Percentiles rank a stretch among this genome's conserved stretches.
Conservation (phyloP, 805 yeast genomes). For the Tetrapisispora pingtungensis region DNA sequence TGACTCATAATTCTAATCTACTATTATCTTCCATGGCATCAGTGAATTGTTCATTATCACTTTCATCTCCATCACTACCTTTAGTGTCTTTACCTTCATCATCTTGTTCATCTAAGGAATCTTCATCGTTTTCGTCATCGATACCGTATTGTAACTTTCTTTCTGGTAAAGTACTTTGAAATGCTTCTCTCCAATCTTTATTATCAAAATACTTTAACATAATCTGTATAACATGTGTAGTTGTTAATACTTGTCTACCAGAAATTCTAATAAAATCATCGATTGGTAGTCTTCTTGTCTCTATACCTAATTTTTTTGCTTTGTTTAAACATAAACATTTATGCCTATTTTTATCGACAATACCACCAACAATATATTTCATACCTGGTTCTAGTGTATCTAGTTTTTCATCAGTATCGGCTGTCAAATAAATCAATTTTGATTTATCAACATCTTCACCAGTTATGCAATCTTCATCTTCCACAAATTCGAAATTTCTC, state of each 20-base stretch:
- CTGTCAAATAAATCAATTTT: constrained; percentile 61
- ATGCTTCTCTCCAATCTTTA: constrained; percentile 76
- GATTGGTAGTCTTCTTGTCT: constrained; percentile 75
- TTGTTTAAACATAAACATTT: constrained; percentile 70
- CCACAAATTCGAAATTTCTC: constrained; percentile 49
- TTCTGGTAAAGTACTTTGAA: constrained; percentile 77
- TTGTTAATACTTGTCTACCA: constrained; percentile 84
- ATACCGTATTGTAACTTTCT: constrained; percentile 41
- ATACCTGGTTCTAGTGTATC: constrained; percentile 53
- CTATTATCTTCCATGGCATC: not conserved
- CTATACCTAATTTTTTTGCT: constrained; percentile 62
- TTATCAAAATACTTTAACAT: constrained; percentile 70
- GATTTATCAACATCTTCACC: constrained; percentile 30
- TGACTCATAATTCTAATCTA: not conserved
- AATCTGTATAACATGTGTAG: constrained; percentile 89
- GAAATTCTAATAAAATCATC: constrained; percentile 72
- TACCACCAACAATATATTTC: constrained; percentile 89
- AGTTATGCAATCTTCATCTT: constrained; percentile 30
- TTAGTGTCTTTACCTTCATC: not conserved
- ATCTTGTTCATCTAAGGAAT: not conserved
- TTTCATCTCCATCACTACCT: not conserved
- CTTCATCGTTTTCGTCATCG: not conserved
- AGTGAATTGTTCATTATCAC: not conserved
- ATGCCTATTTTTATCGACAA: constrained; percentile 89
- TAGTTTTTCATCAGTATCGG: constrained; percentile 71